Evolutionary conservation across 2,329 filamentous ascomycete genomes (phyloP).

Genomic region (Microdochium bolleyi): DNA sequence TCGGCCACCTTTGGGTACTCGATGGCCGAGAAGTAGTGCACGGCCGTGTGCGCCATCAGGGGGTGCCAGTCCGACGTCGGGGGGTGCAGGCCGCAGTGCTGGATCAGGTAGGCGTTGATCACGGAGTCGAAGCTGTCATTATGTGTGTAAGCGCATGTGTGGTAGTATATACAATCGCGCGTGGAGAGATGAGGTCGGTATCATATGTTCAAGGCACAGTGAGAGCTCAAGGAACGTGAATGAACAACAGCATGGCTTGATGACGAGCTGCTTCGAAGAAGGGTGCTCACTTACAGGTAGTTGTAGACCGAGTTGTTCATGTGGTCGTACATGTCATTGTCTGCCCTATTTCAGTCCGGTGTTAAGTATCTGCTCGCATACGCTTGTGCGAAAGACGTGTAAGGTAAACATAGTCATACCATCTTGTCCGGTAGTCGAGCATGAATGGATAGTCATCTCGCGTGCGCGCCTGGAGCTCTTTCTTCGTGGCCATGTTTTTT

Average conservation of each 20-base stretch:
- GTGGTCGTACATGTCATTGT: slow-evolving; percentile 94
- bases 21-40: slow-evolving; percentile 76
- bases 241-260: no score
- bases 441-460: slow-evolving; percentile 70
- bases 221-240: no score
- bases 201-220: no score
- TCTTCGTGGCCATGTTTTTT: slow-evolving; percentile 21
- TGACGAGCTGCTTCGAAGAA: no score
- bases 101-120: slow-evolving; percentile 81
- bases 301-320: slow-evolving; percentile 89
- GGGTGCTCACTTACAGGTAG: slow-evolving; percentile 46
- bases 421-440: slow-evolving; percentile 79
- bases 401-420: slow-evolving; percentile 39
- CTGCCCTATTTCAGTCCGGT: slow-evolving; percentile 48
- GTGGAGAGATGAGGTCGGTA: no score
- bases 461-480: slow-evolving; percentile 49
- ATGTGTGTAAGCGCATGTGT: not conserved
- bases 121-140: slow-evolving; percentile 76
- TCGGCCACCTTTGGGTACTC: slow-evolving; percentile 78
- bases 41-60: slow-evolving; percentile 78
- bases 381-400: slow-evolving; percentile 2
- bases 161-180: no score
- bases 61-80: slow-evolving; percentile 65
- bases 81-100: slow-evolving; percentile 67
- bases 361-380: slow-evolving; percentile 5